Conservation (phyloP, 768 basidiomycete species). For the Tylopilus intermedius region DNA sequence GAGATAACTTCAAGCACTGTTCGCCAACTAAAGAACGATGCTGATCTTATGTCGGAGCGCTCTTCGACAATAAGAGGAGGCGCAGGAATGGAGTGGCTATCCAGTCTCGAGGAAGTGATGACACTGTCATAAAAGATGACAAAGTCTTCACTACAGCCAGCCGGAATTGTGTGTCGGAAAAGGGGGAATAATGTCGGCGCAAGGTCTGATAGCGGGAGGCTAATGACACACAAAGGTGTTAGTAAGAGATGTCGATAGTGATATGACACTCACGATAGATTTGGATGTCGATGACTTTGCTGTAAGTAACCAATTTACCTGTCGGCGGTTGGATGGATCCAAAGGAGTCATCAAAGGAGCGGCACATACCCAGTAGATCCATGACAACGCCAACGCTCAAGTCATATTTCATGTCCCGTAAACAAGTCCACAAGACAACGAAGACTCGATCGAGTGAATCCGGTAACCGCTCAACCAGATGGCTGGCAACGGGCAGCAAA, state of each 20-base stretch:
- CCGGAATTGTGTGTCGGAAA: constrained; percentile 91
- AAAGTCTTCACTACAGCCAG: constrained; percentile 89
- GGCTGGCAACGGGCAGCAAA: constrained; percentile 78
- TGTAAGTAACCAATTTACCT: constrained; percentile 82
- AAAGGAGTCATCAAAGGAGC: constrained; percentile 2
- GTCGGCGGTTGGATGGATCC: constrained; percentile 3
- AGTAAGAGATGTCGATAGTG: constrained; percentile 1
- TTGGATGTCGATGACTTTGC: constrained; percentile 67
- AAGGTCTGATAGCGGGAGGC: constrained; percentile 72
- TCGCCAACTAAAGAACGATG: constrained; percentile 71
- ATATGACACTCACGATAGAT: constrained; percentile 57
- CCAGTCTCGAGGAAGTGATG: constrained; percentile 76
- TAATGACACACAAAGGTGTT: constrained; percentile 25
- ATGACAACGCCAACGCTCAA: constrained; percentile 93
- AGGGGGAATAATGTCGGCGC: constrained; percentile 90
- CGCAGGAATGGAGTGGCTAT: constrained; percentile 70
- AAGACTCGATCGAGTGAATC: constrained; percentile 70
- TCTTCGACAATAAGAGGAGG: constrained; percentile 90
- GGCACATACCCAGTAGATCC: constrained; percentile 82
- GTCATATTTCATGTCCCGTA: constrained; percentile 93
- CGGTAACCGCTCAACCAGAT: constrained; percentile 71
- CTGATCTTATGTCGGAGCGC: constrained; percentile 72
- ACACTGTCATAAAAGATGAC: constrained; percentile 76
- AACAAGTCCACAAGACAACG: constrained; percentile 83
- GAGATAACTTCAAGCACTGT: constrained; percentile 58